Base-by-base conservation (phyloP, 495 filamentous ascomycete genomes). In the Neurospora sp. region DNA sequence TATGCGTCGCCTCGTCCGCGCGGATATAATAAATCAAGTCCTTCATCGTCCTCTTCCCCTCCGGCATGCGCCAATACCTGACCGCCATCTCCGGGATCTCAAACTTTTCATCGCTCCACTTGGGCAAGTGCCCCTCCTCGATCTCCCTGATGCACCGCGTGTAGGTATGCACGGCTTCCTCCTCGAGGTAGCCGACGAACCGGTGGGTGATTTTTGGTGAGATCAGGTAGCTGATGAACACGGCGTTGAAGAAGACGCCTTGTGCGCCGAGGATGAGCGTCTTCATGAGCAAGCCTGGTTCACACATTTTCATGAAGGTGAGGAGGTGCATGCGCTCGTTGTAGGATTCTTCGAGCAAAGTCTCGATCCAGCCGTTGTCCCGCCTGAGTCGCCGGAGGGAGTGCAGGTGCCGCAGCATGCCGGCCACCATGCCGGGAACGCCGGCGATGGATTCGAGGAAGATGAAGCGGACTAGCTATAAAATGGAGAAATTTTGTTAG, bases 341-440 rank as follows among this genome's bases (percentile, higher is more conserved):
- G 84, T 92, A 97, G 68, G 89, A 90, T 81, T 99, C 96, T 80
- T 98, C 96, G 4, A 98, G 87, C 0, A 98, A 86, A 0, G 93
- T 98, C 80, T 98, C 95, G 75, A 99, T 98, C 95, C 96, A 98
- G 79, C 96, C 96, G 75, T 98, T 97, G 80, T 99, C 96, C 40
- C 96, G 83, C 83, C 93, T 94, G 84, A 99, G 89, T 8, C 89
- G 86, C 61, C 96, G 86, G 72, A 99, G 83, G 74, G 90, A 93
- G 77, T 91, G 88, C 8, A 99, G 83, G 82, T 99, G 96, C 22
- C 96, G 86, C 14, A 98, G 83, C 91, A 97, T 97, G 10, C 94
- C 96, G 0, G 90, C 96, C 6, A 98, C 96, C 94, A 98, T 98
- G 0, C 96, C 96, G 0, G 96, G 96, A 0, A 99, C 96, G 22